Percentiles rank a stretch among this genome's conserved stretches.
Conservation (phyloP, 192 early-diverging fungal species). For the Globomyces pollinis-pini region DNA sequence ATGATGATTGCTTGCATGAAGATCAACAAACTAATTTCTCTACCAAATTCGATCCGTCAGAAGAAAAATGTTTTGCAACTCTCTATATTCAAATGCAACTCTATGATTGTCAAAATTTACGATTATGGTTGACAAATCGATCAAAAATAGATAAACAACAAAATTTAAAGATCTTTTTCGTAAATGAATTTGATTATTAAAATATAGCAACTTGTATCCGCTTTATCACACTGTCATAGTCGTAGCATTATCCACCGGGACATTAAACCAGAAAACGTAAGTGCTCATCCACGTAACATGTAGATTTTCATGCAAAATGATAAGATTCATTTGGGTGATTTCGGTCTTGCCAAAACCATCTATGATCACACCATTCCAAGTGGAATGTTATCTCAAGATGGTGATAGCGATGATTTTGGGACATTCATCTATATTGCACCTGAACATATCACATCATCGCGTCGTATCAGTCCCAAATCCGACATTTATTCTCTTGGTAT, state of each 20-base stretch:
- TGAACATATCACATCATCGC: conserved; percentile 15
- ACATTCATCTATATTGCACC: conserved; percentile 82
- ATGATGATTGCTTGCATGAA: neutral
- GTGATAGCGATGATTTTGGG: conserved; percentile 53
- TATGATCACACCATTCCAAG: conserved; percentile 15
- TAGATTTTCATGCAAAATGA: conserved; percentile 36
- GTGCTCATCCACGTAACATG: too few relatives aligned
- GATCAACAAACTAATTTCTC: too few relatives aligned
- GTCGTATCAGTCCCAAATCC: conserved; percentile 28
- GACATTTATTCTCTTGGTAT: conserved; percentile 46
- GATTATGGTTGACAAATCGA: conserved; percentile 10
- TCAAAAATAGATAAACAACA: neutral
- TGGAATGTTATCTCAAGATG: neutral
- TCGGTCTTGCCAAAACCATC: conserved; percentile 39
- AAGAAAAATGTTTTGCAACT: conserved; percentile 8
- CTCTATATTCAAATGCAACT: conserved; percentile 17
- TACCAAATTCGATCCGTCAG: too few relatives aligned
- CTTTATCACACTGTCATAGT: conserved; percentile 67
- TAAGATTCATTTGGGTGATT: conserved; percentile 32
- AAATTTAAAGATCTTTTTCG: neutral
- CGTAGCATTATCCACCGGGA: conserved; percentile 85
- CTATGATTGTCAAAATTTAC: conserved; percentile 1
- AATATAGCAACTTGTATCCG: conserved; percentile 60
- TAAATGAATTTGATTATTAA: neutral
- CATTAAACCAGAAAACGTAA: conserved; percentile 95